phyloP scores from a whole-genome alignment of 2,329 filamentous ascomycete species.

The Clarireedia monteithiana region DNA sequence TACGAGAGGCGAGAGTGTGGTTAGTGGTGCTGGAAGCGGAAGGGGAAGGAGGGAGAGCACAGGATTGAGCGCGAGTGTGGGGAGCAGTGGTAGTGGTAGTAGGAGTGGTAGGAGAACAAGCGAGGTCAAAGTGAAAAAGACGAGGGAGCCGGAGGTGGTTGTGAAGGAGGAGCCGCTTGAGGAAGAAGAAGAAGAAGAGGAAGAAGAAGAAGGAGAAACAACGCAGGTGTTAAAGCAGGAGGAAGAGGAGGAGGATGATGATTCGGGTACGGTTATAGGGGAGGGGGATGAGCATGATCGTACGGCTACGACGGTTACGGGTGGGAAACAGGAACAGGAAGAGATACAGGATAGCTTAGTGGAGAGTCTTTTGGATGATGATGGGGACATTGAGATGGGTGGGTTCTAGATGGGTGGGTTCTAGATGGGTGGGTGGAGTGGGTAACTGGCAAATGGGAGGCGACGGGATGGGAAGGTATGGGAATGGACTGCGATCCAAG shows the following conservation, averaged over 20 bases:
- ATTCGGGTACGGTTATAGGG: no score
- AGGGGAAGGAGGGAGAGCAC: neutral
- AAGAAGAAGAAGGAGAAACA: neutral
- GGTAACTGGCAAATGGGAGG: no score
- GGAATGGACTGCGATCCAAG: no score
- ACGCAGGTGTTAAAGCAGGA: no score
- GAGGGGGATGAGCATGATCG: no score
- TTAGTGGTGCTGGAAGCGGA: neutral
- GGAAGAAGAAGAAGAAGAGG: neutral
- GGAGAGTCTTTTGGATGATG: constrained; percentile 6
- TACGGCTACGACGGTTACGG: no score
- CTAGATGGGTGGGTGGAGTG: no score
- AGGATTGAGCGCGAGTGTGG: neutral
- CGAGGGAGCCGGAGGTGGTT: neutral
- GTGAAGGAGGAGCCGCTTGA: neutral
- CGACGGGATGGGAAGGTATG: no score
- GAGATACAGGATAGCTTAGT: neutral
- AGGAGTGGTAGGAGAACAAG: neutral
- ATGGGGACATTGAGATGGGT: constrained; percentile 10
- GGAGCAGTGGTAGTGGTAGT: neutral
- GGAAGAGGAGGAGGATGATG: no score
- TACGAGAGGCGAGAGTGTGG: neutral
- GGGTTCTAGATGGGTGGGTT: no score
- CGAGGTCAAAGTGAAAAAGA: neutral
- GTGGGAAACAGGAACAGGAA: neutral